phyloP scores from a whole-genome alignment of 108 stramenopile species.

The Stephanodiscus triporus region DNA sequence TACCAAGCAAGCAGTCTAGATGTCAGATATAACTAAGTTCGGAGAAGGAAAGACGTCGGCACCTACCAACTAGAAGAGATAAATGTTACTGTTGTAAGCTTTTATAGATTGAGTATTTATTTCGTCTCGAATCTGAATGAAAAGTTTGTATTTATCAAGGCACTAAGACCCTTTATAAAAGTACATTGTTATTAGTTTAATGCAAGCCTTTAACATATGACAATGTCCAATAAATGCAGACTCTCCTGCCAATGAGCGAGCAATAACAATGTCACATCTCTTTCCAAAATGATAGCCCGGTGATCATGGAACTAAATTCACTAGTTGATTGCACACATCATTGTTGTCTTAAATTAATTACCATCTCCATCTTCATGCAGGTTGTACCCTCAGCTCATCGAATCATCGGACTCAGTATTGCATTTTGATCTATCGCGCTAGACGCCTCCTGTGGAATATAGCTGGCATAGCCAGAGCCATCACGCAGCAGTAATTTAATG shows the following conservation, averaged over 20 bases:
- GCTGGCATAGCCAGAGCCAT: constrained; percentile 29
- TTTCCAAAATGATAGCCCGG: no score
- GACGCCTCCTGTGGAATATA: constrained; percentile 24
- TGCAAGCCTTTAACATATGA: not conserved
- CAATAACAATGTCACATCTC: no score
- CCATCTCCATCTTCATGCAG: no score
- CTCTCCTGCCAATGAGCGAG: no score
- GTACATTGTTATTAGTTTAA: not conserved
- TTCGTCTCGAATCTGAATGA: not conserved
- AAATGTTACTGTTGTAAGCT: not conserved
- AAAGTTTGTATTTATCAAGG: not conserved
- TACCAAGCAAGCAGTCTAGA: no score
- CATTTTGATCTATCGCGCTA: not conserved
- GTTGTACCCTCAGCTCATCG: not conserved
- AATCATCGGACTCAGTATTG: not conserved
- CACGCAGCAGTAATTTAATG: constrained; percentile 49
- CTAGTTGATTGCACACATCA: no score
- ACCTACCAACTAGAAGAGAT: constrained; percentile 1
- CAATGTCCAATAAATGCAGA: not conserved
- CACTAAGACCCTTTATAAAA: no score
- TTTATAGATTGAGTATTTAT: not conserved
- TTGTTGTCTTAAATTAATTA: no score
- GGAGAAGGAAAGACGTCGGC: not conserved
- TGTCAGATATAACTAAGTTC: not conserved
- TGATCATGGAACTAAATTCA: no score